Percentiles rank a stretch among this genome's conserved stretches.
Conservation (phyloP, 1,284 basidiomycete species). For the Cerioporus squamosus region DNA sequence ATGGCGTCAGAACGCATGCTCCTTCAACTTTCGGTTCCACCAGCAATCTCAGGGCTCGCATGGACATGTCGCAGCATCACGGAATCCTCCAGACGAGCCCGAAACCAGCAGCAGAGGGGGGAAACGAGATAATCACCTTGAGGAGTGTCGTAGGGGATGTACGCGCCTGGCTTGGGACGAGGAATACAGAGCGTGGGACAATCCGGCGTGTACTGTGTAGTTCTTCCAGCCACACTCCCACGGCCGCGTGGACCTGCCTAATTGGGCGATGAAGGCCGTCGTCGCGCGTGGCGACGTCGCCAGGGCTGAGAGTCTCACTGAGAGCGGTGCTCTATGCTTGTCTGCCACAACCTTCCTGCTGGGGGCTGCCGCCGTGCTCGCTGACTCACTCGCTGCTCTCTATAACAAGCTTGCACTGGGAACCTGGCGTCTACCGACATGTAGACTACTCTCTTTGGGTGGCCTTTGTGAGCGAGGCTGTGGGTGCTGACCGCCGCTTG, state of each 20-base stretch:
- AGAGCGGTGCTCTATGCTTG: conserved; percentile 3
- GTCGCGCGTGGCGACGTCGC: conserved; percentile 18
- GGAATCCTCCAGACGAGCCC: conserved; percentile 7
- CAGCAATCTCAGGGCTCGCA: background rate
- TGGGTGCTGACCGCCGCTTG: conserved; percentile 11
- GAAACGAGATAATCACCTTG: conserved; percentile 36
- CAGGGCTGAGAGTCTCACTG: no score
- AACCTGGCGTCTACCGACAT: conserved; percentile 9
- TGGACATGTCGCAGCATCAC: conserved; percentile 12
- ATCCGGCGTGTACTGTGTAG: conserved; percentile 27
- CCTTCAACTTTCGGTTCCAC: background rate
- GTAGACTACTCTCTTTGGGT: conserved; percentile 14
- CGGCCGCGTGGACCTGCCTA: conserved; percentile 20
- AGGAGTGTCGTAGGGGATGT: conserved; percentile 38
- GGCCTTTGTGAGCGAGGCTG: conserved; percentile 22
- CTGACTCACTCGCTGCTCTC: conserved; percentile 1
- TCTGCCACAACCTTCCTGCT: conserved; percentile 7
- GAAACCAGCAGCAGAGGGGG: conserved; percentile 2
- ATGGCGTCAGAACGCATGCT: conserved; percentile 14
- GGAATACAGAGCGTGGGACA: conserved; percentile 35
- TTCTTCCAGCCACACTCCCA: conserved; percentile 36
- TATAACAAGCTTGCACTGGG: conserved; percentile 9
- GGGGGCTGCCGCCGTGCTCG: background rate
- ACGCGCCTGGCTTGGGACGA: conserved; percentile 31
- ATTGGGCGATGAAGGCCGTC: conserved; percentile 15